phyloP scores from a whole-genome alignment of 2,329 filamentous ascomycete species.

The Colletotrichum abscissum region DNA sequence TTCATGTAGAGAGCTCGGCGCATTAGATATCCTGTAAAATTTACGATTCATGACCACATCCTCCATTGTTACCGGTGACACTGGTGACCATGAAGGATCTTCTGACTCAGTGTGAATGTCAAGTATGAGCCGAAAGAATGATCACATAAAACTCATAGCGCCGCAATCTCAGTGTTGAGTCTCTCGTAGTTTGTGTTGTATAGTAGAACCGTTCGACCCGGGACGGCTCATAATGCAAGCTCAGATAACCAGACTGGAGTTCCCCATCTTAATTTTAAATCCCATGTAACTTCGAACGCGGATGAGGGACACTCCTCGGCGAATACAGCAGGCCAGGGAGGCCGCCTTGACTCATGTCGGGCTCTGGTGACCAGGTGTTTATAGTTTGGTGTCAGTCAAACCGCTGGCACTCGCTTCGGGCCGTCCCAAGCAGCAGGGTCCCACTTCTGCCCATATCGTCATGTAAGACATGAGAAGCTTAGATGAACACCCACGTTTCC shows the following conservation, averaged over 20 bases:
- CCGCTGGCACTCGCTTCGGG: not conserved
- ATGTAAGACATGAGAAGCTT: not conserved
- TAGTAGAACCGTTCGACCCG: too few relatives aligned
- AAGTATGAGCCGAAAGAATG: not conserved
- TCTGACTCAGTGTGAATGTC: not conserved
- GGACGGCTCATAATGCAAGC: too few relatives aligned
- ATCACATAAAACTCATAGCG: not conserved
- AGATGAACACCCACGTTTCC: not conserved
- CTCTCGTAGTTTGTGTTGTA: too few relatives aligned
- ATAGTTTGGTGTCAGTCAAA: not conserved
- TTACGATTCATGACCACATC: conserved; percentile 8
- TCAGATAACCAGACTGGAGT: too few relatives aligned
- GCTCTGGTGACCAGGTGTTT: not conserved
- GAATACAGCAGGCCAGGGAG: not conserved
- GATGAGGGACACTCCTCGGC: not conserved
- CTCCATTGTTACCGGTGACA: not conserved
- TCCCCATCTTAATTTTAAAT: too few relatives aligned
- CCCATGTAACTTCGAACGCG: not conserved
- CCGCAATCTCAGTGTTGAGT: too few relatives aligned
- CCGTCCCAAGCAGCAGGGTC: not conserved
- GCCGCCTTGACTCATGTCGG: not conserved
- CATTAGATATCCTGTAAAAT: not conserved
- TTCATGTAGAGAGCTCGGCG: not conserved
- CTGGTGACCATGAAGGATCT: not conserved
- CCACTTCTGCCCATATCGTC: not conserved